Evolutionary conservation across 2,329 filamentous ascomycete genomes (phyloP).

Genomic region (Xylaria sp.): DNA sequence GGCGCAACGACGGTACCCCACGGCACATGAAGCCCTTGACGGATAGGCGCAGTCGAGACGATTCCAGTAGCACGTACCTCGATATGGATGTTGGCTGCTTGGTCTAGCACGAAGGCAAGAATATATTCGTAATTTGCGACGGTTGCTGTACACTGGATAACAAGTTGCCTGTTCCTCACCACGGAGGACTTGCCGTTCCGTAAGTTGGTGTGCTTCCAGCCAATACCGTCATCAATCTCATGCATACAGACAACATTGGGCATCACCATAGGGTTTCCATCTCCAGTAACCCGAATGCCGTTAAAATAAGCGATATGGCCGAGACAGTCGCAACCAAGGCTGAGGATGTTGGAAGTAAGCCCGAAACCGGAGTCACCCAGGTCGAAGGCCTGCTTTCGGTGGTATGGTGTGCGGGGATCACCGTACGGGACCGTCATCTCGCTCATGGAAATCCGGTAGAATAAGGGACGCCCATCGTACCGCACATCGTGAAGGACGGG

Average conservation of each 20-base stretch:
- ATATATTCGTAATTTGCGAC: constrained; percentile 68
- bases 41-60: constrained; percentile 51
- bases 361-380: constrained; percentile 73
- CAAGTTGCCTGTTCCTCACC: constrained; percentile 60
- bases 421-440: constrained; percentile 75
- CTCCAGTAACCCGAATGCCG: constrained; percentile 55
- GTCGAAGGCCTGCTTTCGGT: constrained; percentile 74
- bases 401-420: constrained; percentile 68
- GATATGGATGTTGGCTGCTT: constrained; percentile 61
- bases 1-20: constrained; percentile 68
- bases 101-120: constrained; percentile 56
- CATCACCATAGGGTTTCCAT: constrained; percentile 58
- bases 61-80: constrained; percentile 57
- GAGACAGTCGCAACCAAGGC: constrained; percentile 72
- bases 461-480: constrained; percentile 68
- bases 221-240: constrained; percentile 72
- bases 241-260: constrained; percentile 71
- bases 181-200: constrained; percentile 56
- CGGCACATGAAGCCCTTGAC: constrained; percentile 54
- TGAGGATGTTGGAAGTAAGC: constrained; percentile 69
- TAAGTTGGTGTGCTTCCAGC: constrained; percentile 75
- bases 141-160: constrained; percentile 72
- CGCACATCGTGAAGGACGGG: constrained; percentile 72
- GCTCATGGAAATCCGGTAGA: constrained; percentile 70
- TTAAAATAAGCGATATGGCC: constrained; percentile 71